phyloP scores from a whole-genome alignment of 1,284 basidiomycete species.

The Austroboletus rostrupii region DNA sequence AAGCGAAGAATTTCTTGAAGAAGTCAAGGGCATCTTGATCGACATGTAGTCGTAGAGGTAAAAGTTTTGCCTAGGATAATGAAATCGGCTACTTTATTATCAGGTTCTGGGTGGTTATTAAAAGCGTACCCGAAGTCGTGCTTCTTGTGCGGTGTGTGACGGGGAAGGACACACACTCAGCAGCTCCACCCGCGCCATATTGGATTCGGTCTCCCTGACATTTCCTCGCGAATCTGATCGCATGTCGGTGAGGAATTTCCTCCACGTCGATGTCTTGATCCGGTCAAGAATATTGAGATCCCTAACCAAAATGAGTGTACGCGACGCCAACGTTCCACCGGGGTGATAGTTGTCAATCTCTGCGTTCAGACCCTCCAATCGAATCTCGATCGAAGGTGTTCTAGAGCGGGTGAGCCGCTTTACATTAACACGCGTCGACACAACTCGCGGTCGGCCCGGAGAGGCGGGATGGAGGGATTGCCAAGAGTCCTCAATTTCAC shows the following conservation, averaged over 20 bases:
- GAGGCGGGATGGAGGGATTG: slow-evolving; percentile 62
- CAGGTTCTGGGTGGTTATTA: not conserved
- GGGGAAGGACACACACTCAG: slow-evolving; percentile 68
- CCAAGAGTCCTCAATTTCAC: slow-evolving; percentile 83
- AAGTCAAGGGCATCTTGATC: slow-evolving; percentile 99
- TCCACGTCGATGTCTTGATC: slow-evolving; percentile 98
- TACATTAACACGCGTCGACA: slow-evolving; percentile 45
- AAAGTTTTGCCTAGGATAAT: slow-evolving; percentile 68
- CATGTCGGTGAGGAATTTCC: slow-evolving; percentile 88
- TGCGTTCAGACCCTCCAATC: slow-evolving; percentile 60
- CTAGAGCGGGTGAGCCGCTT: slow-evolving; percentile 74
- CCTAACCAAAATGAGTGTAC: slow-evolving; percentile 61
- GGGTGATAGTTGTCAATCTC: slow-evolving; percentile 66
- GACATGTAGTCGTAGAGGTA: slow-evolving; percentile 89
- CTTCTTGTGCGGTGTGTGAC: slow-evolving; percentile 69
- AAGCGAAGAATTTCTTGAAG: slow-evolving; percentile 93
- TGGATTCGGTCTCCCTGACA: slow-evolving; percentile 82
- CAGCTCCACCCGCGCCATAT: slow-evolving; percentile 90
- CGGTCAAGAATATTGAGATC: slow-evolving; percentile 92
- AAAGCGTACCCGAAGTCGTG: slow-evolving; percentile 69
- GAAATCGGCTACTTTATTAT: not conserved
- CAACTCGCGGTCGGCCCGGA: slow-evolving; percentile 36
- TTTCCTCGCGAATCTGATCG: slow-evolving; percentile 81
- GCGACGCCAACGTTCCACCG: slow-evolving; percentile 56
- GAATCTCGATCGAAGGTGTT: slow-evolving; percentile 82